A percentile compares a stretch with the other conserved stretches of the same genome.
phyloP scores from a whole-genome alignment of 75 land plant genomes.

The Cupressus sempervirens region DNA sequence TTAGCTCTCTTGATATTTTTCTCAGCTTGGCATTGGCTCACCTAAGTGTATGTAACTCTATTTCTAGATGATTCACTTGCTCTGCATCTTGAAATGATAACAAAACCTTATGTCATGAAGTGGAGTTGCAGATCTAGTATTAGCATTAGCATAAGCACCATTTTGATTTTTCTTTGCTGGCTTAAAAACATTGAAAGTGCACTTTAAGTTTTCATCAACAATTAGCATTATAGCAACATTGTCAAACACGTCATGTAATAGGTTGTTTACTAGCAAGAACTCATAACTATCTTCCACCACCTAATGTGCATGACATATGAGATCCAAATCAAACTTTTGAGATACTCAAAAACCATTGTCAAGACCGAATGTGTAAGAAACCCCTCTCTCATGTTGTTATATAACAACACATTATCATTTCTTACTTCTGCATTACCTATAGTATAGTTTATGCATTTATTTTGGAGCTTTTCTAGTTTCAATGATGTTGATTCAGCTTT shows the following conservation, averaged over 20 bases:
- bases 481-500: too few relatives aligned
- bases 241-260: constrained; percentile 45
- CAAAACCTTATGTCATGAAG: constrained; percentile 30
- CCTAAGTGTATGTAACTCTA: too few relatives aligned
- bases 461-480: too few relatives aligned
- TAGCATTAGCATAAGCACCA: constrained; percentile 32
- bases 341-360: constrained; percentile 31
- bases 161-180: constrained; percentile 57
- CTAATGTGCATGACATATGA: constrained; percentile 58
- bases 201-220: constrained; percentile 45
- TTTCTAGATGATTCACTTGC: too few relatives aligned
- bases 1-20: too few relatives aligned
- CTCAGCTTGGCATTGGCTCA: too few relatives aligned
- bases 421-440: too few relatives aligned
- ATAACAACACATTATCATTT: too few relatives aligned
- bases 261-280: constrained; percentile 65
- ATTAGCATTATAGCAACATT: constrained; percentile 53
- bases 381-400: constrained; percentile 31
- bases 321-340: constrained; percentile 47
- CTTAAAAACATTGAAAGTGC: constrained; percentile 36
- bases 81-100: too few relatives aligned
- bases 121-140: constrained; percentile 40
- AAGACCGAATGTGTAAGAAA: constrained; percentile 39
- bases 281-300: constrained; percentile 76
- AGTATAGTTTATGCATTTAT: too few relatives aligned